Conservation (phyloP, 2,329 filamentous ascomycete species). For the Trichophyton benhamiae region DNA sequence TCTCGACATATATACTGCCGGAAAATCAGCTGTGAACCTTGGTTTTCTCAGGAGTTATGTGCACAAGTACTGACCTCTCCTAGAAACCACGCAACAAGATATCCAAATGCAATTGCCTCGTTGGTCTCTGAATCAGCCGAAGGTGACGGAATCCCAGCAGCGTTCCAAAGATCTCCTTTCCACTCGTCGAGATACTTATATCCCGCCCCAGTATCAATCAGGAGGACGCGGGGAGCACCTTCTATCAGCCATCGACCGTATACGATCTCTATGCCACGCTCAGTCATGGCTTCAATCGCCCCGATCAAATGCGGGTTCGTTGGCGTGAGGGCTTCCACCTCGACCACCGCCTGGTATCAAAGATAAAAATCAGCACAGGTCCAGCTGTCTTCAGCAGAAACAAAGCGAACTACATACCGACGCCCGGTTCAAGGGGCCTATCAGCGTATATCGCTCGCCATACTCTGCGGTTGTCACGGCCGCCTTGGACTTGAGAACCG, state of each 20-base stretch:
- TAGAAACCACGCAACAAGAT: slow-evolving; percentile 93
- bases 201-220: slow-evolving; percentile 89
- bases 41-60: not conserved
- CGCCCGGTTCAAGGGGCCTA: slow-evolving; percentile 82
- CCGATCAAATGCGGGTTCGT: slow-evolving; percentile 63
- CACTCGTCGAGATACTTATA: slow-evolving; percentile 89
- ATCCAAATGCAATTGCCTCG: slow-evolving; percentile 94
- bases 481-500: slow-evolving; percentile 96
- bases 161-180: slow-evolving; percentile 92
- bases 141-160: slow-evolving; percentile 84
- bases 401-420: slow-evolving; percentile 46
- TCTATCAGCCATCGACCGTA: slow-evolving; percentile 98
- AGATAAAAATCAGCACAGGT: slow-evolving; percentile 3
- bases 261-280: slow-evolving; percentile 72
- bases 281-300: slow-evolving; percentile 85
- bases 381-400: not conserved
- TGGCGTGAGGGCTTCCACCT: slow-evolving; percentile 87
- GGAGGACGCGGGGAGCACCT: slow-evolving; percentile 79
- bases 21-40: not conserved
- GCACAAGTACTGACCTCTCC: slow-evolving; percentile 59
- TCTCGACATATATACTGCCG: slow-evolving; percentile 81
- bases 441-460: slow-evolving; percentile 91
- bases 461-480: slow-evolving; percentile 96
- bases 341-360: slow-evolving; percentile 70
- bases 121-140: slow-evolving; percentile 89